These are phyloP conservation scores for Dichomitus squalens DNA, from an alignment of 1,284 basidiomycete genomes.

Conservation along the genomic window DNA sequence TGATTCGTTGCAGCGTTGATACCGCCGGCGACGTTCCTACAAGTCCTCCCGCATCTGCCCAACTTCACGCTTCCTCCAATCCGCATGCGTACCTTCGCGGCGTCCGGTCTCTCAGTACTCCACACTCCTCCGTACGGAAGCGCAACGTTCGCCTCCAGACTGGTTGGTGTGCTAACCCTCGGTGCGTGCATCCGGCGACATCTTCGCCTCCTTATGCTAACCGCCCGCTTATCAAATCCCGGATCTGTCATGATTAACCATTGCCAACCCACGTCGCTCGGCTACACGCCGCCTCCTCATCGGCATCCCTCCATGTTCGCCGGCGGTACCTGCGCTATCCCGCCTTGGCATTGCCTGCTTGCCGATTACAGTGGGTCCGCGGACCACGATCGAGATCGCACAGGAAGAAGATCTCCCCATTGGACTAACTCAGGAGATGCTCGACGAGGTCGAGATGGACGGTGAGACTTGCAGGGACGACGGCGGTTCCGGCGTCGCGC, in stretches of 20 bases:
- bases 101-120: slow-evolving; percentile 76
- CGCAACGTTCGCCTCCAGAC: slow-evolving; percentile 64
- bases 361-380: slow-evolving; percentile 34
- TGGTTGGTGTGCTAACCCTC: slow-evolving; percentile 55
- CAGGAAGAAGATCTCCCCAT: slow-evolving; percentile 69
- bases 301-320: background rate
- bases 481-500: slow-evolving; percentile 43
- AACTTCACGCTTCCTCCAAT: slow-evolving; percentile 72
- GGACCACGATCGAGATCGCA: slow-evolving; percentile 67
- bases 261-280: background rate
- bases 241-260: background rate
- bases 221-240: background rate
- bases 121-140: slow-evolving; percentile 81
- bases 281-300: background rate
- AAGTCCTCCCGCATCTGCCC: slow-evolving; percentile 71
- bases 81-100: slow-evolving; percentile 64
- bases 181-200: slow-evolving; percentile 30
- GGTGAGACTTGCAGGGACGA: slow-evolving; percentile 80
- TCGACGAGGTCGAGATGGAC: slow-evolving; percentile 68
- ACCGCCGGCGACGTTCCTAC: slow-evolving; percentile 83
- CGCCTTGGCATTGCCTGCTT: background rate
- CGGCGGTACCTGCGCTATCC: background rate
- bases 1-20: slow-evolving; percentile 65
- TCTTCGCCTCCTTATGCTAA: background rate
- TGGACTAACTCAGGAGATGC: slow-evolving; percentile 74